Evolutionary conservation across 768 basidiomycete genomes (phyloP).

Genomic region (Cystobasidium ongulense): DNA sequence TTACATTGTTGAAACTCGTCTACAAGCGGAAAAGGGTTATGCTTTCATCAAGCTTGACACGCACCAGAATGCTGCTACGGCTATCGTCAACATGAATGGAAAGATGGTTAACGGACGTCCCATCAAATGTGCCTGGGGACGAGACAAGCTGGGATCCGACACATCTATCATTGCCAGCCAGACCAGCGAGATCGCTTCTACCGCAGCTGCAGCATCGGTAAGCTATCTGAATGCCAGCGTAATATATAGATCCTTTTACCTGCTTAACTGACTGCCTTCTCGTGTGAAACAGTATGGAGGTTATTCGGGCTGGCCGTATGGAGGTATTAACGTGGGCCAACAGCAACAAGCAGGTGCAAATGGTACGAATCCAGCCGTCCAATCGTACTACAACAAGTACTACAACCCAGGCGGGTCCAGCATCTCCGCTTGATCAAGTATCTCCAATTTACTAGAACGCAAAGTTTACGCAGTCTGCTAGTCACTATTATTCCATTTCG

Average conservation of each 20-base stretch:
- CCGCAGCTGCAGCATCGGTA: neutral
- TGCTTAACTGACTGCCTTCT: neutral
- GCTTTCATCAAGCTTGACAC: constrained; percentile 98
- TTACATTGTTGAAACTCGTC: constrained; percentile 95
- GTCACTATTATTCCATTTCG: neutral
- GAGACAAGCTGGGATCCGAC: constrained; percentile 55
- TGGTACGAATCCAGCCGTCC: neutral
- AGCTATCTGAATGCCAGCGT: too few relatives aligned
- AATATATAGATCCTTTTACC: too few relatives aligned
- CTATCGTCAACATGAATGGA: constrained; percentile 92
- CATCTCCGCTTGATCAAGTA: neutral
- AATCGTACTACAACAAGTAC: constrained; percentile 5
- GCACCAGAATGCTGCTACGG: constrained; percentile 96
- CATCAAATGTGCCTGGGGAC: constrained; percentile 98
- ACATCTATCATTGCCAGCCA: constrained; percentile 6
- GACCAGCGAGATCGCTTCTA: neutral
- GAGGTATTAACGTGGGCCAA: neutral
- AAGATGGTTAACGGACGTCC: constrained; percentile 95
- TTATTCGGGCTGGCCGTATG: neutral
- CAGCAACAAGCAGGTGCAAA: neutral
- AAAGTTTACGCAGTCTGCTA: neutral
- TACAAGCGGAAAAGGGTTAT: constrained; percentile 70
- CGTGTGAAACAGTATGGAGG: neutral
- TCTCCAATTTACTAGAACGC: neutral
- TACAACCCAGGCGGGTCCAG: neutral